Conservation (phyloP, 164 flowering plant species). For the Magnolia sinica region DNA sequence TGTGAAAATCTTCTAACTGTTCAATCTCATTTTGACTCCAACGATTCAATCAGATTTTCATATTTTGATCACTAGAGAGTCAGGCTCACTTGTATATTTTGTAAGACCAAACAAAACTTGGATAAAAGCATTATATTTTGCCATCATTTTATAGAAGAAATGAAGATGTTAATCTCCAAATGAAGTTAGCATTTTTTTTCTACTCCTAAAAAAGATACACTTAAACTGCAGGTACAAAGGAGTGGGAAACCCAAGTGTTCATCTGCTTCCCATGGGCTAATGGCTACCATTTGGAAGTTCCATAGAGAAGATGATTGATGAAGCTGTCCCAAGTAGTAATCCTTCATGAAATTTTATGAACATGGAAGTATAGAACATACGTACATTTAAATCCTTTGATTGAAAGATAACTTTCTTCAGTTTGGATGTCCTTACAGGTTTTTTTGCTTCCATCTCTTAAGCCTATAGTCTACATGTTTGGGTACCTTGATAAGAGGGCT, state of each 20-base stretch:
- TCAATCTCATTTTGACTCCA: no score
- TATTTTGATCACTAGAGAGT: no score
- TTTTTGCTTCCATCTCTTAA: no score
- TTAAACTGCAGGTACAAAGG: conserved; percentile 3
- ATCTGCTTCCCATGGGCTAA: conserved; percentile 6
- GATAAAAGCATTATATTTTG: neutral
- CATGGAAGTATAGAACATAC: no score
- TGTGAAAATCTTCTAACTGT: no score
- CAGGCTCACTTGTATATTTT: neutral
- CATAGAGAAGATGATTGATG: conserved; percentile 11
- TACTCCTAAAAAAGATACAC: neutral
- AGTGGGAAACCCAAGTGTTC: conserved; percentile 9
- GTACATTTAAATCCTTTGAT: neutral
- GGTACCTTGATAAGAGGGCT: no score
- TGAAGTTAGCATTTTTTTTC: neutral
- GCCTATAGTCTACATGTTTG: no score
- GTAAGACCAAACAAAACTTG: neutral
- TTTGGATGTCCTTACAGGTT: no score
- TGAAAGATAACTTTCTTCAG: neutral
- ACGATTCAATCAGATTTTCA: no score
- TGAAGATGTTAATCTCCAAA: neutral
- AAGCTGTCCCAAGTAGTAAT: neutral
- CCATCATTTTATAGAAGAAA: neutral
- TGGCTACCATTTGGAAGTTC: conserved; percentile 17
- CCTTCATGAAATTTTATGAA: neutral